Evolutionary conservation across 2,329 filamentous ascomycete species (phyloP).

Genomic region (Botrytis fragariae): DNA sequence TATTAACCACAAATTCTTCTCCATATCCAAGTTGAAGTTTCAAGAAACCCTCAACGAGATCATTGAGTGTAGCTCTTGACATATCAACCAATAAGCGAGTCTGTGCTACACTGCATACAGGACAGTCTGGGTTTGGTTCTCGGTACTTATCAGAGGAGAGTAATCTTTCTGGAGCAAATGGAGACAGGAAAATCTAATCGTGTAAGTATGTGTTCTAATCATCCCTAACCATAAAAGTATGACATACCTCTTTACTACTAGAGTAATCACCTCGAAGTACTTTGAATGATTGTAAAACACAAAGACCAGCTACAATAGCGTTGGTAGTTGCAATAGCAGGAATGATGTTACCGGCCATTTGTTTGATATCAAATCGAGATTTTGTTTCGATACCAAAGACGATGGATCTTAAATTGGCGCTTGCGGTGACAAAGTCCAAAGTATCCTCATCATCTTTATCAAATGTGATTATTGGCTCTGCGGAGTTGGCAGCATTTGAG

Average conservation of each 20-base stretch:
- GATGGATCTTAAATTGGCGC: slow-evolving; percentile 82
- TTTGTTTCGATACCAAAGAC: slow-evolving; percentile 87
- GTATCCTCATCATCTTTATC: slow-evolving; percentile 98
- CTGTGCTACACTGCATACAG: slow-evolving; percentile 76
- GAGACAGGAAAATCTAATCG: slow-evolving; percentile 71
- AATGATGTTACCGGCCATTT: slow-evolving; percentile 99
- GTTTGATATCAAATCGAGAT: slow-evolving; percentile 95
- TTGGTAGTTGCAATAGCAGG: slow-evolving; percentile 98
- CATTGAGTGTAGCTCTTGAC: slow-evolving; percentile 68
- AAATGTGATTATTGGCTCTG: slow-evolving; percentile 72
- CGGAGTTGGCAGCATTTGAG: slow-evolving; percentile 44
- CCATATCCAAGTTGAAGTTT: slow-evolving; percentile 70
- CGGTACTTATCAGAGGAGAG: slow-evolving; percentile 57
- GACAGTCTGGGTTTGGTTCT: slow-evolving; percentile 75
- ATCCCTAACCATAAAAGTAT: not conserved
- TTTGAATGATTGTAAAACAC: slow-evolving; percentile 90
- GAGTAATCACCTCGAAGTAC: slow-evolving; percentile 71
- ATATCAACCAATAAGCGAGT: slow-evolving; percentile 66
- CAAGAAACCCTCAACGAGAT: slow-evolving; percentile 75
- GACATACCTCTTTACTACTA: slow-evolving; percentile 68
- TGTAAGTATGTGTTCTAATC: slow-evolving; percentile 13
- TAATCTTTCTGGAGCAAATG: slow-evolving; percentile 57
- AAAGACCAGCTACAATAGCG: slow-evolving; percentile 89
- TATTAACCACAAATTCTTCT: slow-evolving; percentile 77
- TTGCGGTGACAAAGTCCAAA: slow-evolving; percentile 87